Evolutionary conservation across 1,284 basidiomycete species (phyloP).

Genomic region (Cutaneotrichosporon sp.): DNA sequence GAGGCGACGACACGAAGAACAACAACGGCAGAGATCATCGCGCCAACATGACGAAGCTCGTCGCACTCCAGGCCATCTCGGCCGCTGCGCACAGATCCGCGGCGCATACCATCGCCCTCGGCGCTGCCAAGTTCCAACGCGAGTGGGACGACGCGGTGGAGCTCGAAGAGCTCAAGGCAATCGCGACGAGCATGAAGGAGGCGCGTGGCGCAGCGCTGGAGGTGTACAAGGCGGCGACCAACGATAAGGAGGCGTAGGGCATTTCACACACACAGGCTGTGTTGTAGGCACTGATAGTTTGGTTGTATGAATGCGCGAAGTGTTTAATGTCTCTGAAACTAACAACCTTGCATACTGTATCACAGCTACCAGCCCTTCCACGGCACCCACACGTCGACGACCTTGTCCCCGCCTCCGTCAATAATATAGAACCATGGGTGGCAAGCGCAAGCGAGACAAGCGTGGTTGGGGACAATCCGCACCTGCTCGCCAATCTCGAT

Average conservation of each 20-base stretch:
- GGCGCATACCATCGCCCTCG: no score
- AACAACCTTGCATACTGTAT: background rate
- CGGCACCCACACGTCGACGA: slow-evolving; percentile 82
- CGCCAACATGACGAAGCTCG: no score
- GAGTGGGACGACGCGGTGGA: no score
- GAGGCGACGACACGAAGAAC: no score
- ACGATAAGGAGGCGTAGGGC: background rate
- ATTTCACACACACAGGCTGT: no score
- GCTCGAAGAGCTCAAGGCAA: background rate
- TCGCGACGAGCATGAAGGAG: background rate
- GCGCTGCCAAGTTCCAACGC: no score
- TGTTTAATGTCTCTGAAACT: no score
- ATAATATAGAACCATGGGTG: slow-evolving; percentile 80
- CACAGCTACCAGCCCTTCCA: slow-evolving; percentile 78
- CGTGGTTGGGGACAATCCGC: slow-evolving; percentile 53
- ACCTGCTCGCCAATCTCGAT: slow-evolving; percentile 61
- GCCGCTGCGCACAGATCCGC: no score
- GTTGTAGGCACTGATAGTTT: no score
- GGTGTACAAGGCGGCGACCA: background rate
- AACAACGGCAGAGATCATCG: no score
- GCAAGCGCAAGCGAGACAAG: slow-evolving; percentile 70
- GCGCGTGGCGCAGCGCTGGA: background rate
- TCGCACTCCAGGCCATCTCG: no score
- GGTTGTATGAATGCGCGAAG: no score
- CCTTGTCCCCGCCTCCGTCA: slow-evolving; percentile 60